phyloP scores from a whole-genome alignment of 2,329 filamentous ascomycete genomes.

The Dothidotthia symphoricarpi region DNA sequence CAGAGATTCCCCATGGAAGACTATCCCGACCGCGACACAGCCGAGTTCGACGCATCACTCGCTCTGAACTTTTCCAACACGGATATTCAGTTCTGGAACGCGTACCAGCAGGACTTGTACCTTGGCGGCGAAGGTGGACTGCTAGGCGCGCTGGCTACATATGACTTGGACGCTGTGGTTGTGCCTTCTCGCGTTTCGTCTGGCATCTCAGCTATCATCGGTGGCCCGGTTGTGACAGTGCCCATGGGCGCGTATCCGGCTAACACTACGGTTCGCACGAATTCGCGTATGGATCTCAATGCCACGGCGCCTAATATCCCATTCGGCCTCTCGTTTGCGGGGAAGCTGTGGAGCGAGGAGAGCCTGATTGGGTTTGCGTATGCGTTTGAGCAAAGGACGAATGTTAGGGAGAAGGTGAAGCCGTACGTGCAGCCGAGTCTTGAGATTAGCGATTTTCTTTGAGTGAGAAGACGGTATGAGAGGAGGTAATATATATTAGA shows the following conservation, averaged over 20 bases:
- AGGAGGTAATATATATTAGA: too few relatives aligned
- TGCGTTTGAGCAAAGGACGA: slow-evolving; percentile 64
- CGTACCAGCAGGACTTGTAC: slow-evolving; percentile 54
- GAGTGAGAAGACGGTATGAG: neutral
- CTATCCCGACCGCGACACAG: slow-evolving; percentile 62
- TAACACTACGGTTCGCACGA: slow-evolving; percentile 49
- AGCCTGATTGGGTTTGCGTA: slow-evolving; percentile 64
- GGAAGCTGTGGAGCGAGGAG: slow-evolving; percentile 60
- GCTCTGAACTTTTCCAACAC: slow-evolving; percentile 57
- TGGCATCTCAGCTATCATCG: slow-evolving; percentile 55
- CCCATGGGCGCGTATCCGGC: slow-evolving; percentile 59
- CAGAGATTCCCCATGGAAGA: slow-evolving; percentile 54
- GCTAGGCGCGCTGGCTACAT: slow-evolving; percentile 57
- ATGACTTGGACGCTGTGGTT: slow-evolving; percentile 62
- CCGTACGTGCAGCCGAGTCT: slow-evolving; percentile 51
- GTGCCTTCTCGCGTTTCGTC: slow-evolving; percentile 55
- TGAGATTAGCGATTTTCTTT: slow-evolving; percentile 49
- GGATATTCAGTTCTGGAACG: slow-evolving; percentile 56
- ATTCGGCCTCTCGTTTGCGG: slow-evolving; percentile 65
- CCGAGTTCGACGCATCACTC: slow-evolving; percentile 55
- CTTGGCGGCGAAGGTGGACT: slow-evolving; percentile 61
- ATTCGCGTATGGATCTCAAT: slow-evolving; percentile 53
- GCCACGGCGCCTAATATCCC: slow-evolving; percentile 54
- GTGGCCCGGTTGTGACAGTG: slow-evolving; percentile 61
- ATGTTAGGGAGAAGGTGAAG: slow-evolving; percentile 48